Evolutionary conservation across 441 rosid species (phyloP), one percentile per base, ranked within the genome.

Genomic region (Kokia cookei): DNA sequence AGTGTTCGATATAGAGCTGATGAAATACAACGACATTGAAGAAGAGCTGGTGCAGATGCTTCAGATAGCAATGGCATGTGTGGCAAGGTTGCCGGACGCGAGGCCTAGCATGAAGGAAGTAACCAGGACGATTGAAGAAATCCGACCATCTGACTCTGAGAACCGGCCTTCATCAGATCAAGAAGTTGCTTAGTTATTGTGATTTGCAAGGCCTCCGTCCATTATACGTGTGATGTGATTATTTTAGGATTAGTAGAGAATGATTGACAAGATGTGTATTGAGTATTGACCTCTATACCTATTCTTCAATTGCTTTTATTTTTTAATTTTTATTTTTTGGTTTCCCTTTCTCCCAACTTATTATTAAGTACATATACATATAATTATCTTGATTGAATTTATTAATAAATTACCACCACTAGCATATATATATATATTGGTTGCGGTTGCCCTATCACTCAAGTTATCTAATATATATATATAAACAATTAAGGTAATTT

Each of bases 31-130:
- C 24, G 86, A 85, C 40, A 83, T 84, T 0, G 93, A 91, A 74
- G 96, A 89, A 77, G 93, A 89, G 83, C 81, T 91, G 87, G 96
- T 91, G 76, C 92, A 91, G 81, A 86, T 87, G 93, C 84, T 91
- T 69, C 91, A 91, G 75, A 75, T 87, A 75, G 96, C 93, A 53
- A 85, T 91, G 96, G 84, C 90, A 5, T 89, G 96, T 35, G 92
- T 91, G 40, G 84, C 87, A 2, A 80, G 67, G 76, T 79, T 78
- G 78, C 93, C 91, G 13, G 93, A 91, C 50, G 61, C 73, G 40
- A 89, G 96, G 58, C 92, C 93, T 65, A 66, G 87, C 0, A 89
- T 89, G 86, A 85, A 83, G 69, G 92, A 89, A 79, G 91, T 87
- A 2, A 81, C 85, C 69, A 83, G 78, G 81, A 86, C 89, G 93